Conservation (phyloP, 2,329 filamentous ascomycete genomes). For the Talaromyces amestolkiae region DNA sequence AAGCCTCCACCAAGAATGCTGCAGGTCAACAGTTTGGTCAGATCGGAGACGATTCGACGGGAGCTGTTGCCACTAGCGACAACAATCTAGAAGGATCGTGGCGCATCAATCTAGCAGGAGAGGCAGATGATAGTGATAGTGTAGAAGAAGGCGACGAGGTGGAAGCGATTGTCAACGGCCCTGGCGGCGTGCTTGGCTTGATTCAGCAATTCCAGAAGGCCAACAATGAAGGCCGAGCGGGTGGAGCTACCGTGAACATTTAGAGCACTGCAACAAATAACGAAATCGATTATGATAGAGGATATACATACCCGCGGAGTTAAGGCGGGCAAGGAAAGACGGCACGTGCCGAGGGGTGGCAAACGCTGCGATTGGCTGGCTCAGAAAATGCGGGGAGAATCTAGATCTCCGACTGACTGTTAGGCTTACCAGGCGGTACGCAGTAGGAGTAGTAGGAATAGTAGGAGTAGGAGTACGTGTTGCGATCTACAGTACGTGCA, state of each 20-base stretch:
- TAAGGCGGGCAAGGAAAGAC: not conserved
- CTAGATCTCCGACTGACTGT: not conserved
- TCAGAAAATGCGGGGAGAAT: not conserved
- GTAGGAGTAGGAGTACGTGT: too few species aligned
- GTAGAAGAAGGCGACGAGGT: conserved; percentile 51
- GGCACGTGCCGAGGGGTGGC: not conserved
- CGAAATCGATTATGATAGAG: not conserved
- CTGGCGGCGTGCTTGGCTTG: conserved; percentile 61
- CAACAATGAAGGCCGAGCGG: conserved; percentile 38
- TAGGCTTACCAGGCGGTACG: too few species aligned
- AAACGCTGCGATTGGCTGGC: not conserved
- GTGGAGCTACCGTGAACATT: conserved; percentile 23
- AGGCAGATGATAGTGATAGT: conserved; percentile 38
- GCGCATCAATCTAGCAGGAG: conserved; percentile 45
- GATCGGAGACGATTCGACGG: conserved; percentile 34
- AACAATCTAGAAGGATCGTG: conserved; percentile 59
- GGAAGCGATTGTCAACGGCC: conserved; percentile 45
- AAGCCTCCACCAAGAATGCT: conserved; percentile 17
- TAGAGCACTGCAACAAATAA: not conserved
- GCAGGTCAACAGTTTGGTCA: conserved; percentile 21
- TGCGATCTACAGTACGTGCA: not conserved
- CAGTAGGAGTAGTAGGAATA: too few species aligned
- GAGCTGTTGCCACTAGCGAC: conserved; percentile 44
- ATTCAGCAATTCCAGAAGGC: conserved; percentile 67
- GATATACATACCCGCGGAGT: not conserved